Evolutionary conservation across 2,329 filamentous ascomycete species (phyloP).

Genomic region (Pseudopithomyces chartarum): DNA sequence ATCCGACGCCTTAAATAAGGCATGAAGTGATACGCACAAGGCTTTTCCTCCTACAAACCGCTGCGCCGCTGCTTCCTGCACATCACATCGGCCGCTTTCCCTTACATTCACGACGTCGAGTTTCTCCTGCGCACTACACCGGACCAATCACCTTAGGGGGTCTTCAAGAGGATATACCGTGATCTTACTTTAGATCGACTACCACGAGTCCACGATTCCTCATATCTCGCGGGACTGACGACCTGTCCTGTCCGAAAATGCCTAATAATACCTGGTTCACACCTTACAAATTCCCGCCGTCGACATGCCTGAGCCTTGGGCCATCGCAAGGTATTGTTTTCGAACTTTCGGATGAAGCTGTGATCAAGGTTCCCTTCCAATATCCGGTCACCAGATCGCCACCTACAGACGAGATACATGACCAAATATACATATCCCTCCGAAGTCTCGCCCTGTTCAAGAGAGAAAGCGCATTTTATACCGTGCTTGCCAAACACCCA

Average conservation of each 20-base stretch:
- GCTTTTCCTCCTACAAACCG: too few species aligned
- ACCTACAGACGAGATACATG: constrained; percentile 6
- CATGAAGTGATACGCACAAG: too few species aligned
- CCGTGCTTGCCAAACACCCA: constrained; percentile 11
- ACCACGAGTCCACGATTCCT: background rate
- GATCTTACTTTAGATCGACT: background rate
- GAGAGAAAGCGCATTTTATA: constrained; percentile 14
- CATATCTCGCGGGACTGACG: background rate
- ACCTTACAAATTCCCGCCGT: constrained; percentile 7
- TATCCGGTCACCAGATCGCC: constrained; percentile 6
- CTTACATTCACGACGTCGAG: background rate
- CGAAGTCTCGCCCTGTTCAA: constrained; percentile 7
- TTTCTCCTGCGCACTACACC: background rate
- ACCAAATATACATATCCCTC: constrained; percentile 14
- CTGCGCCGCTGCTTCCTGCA: background rate
- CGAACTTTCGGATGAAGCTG: constrained; percentile 6
- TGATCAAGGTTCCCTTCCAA: constrained; percentile 15
- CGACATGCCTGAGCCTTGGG: constrained; percentile 12
- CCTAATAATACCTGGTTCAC: constrained; percentile 10
- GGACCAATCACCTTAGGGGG: background rate
- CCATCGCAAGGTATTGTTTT: constrained; percentile 13
- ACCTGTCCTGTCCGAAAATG: background rate
- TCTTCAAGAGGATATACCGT: background rate
- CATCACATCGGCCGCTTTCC: background rate
- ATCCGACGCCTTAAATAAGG: too few species aligned